Evolutionary conservation across 371 early-diverging fungal genomes (phyloP), one percentile per base, ranked within the genome.

Genomic region (Haplosporangium sp.): DNA sequence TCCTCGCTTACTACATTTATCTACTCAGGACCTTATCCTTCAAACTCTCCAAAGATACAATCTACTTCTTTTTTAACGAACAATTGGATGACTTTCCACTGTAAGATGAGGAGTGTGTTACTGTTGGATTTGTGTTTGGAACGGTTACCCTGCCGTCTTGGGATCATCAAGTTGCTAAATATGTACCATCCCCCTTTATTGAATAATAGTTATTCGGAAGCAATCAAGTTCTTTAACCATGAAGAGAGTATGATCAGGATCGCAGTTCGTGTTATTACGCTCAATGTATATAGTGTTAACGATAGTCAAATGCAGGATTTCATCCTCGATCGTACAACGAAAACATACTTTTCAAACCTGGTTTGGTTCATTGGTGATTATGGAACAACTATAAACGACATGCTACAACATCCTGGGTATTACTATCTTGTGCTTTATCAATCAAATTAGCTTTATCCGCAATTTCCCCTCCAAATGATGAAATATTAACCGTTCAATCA

Each of bases 201-300:
- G 56, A 45, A 27, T 10, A 53, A 13, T 62, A 82, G 83, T 45
- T 89, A 86, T 58, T 87, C 88, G 0, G 85, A 87, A 7, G 86
- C 88, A 34, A 85, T 88, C 62, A 74, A 76, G 59, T 88, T 88
- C 63, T 88, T 89, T 59, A 87, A 89, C 65, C 87, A 86, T 39
- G 82, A 86, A 7, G 89, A 89, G 55, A 83, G 85, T 64, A 89
- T 89, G 89, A 85, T 89, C 39, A 84, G 88, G 42, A 85, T 88
- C n/a, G 88, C 89, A 0, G 89, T 89, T 34, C 85, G 89, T 37
- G 84, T 88, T 3, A 84, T 89, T 61, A 88, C 88, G 2, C 85
- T 89, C 35, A 89, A 89, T 69, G 87, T 86, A 6, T 84, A 84
- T 59, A 77, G 76, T n/a, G 82, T 83, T n/a, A 67, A 77, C 45